Evolutionary conservation across 108 stramenopile species (phyloP), one percentile per base, ranked within the genome.

Genomic region (Cyclostephanos tholiformis): DNA sequence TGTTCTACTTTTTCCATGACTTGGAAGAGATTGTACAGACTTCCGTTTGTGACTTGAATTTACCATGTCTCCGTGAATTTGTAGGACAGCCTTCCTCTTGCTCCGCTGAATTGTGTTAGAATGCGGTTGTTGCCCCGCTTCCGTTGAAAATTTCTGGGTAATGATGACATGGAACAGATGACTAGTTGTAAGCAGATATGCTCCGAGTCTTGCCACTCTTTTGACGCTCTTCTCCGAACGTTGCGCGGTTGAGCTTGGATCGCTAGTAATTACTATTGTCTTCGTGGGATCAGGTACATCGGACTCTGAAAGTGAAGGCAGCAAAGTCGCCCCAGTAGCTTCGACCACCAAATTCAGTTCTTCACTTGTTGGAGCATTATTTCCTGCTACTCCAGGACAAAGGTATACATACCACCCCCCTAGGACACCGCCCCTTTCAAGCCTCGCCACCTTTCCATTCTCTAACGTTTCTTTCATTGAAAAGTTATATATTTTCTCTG

Each of bases 351-450:
- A 49, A 10, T 48, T 44, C 22, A 89, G 75, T 39, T 84, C 86
- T 26, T 74, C 66, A 38, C 72, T 62, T 11, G 81, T 61, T 0
- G 88, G 88, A 38, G 88, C 86, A 25, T 78, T 80, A 41, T 85
- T 84, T 13, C 86, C 88, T 1, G 86, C 80, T 32, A 89, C 88
- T 26, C 84, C 84, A 6, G 58, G 59, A 66, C 88, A 89, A 72
- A 85, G 63, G 38, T 71, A 80, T 4, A 89, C 59, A 23, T 17
- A 68, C 22, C 52, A 78, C 0, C 82, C 86, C 46, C 60, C 70
- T 26, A 89, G 74, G 12, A 89, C 69, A 29, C 77, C 70, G 4
- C 74, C 77, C 48, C 67, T 80, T 13, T 49, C 55, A 23, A 58
- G 32, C 23, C 86, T 78, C 27, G 79, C 60, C 49, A 29, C 51